Evolutionary conservation across 2,329 filamentous ascomycete genomes (phyloP), one percentile per base, ranked within the genome.

Genomic region (Trichophyton verrucosum): DNA sequence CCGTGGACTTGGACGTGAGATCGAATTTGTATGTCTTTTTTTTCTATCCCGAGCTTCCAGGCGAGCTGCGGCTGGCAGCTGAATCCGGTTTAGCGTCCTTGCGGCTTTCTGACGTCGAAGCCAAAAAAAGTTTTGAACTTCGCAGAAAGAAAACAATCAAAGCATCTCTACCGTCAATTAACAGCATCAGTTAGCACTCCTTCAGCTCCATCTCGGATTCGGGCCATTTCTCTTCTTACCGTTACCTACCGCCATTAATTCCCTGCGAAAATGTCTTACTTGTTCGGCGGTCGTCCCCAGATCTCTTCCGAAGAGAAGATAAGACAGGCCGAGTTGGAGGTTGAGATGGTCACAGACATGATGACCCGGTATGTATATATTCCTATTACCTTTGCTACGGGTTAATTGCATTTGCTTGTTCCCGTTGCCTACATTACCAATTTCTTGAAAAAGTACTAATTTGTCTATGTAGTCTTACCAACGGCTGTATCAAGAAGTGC

Each of bases 291-390:
- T 61, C 81, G 84, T 67, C 88, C 89, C 64, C 90, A 96, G 79
- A 88, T 91, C 74, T 88, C 90, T 65, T 96, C 91, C 71, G 91
- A 90, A 76, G 89, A 97, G 82, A 99, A 97, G 83, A 94, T 99
- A 75, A 88, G 89, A 70, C 89, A 90, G 70, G 91, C 95, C 69
- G 92, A 99, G 80, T 87, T 90, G 68, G 95, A 99, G 80, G 90
- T 97, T 77, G 94, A 96, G 78, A 91, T 97, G 81, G 86, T 96
- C 68, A 89, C 91, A 64, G 91, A 96, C 76, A 96, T 97, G 87
- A 95, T 96, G 82, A 92, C 91, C 80, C 89, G 94, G 94, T 97
- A 84, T 64, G 76, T 36, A 30, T 13, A 20, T n/a, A 11, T 5
- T 36, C 5, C 15, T 2, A 24, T 36, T 20, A 11, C 3, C 27